Base-by-base conservation (phyloP, 192 early-diverging fungal species). In the Mortierella alpina region DNA sequence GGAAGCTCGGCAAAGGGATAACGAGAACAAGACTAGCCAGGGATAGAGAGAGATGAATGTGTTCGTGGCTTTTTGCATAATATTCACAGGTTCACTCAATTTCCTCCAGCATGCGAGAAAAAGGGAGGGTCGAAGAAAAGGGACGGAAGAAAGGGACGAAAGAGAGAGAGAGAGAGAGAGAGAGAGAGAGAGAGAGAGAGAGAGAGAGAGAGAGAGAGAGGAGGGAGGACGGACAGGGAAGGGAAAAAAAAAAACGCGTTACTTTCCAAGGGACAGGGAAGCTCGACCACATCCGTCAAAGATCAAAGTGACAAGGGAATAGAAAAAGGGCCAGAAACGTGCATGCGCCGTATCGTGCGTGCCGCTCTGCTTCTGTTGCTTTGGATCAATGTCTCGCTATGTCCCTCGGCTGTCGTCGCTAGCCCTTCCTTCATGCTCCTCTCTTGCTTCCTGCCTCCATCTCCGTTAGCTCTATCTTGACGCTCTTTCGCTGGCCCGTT, bases 251-350 rank as follows among this genome's bases (percentile, higher is more conserved):
- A 18, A 57, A 14, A 53, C 7, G 10, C 4, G 41, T 12, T 41
- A 23, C 31, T n/a, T 40, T 40, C 14, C 40, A 39, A 61, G 59
- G 20, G 17, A 17, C 11, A 22, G 41, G 42, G 14, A 53, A 66
- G 41, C 46, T 49, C 48, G 68, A 69, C 68, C 68, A 69, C 68
- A 69, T 59, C 39, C 23, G n/a, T 59, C 57, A 57, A 47, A 49
- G 31, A 51, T 8, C 15, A 57, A 56, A 5, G 52, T 40, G 53
- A 40, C 20, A n/a, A 47, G 31, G 54, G 51, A 64, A 6, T n/a
- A n/a, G 39, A 52, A 64, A 50, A 45, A 45, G 31, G 23, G 23
- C 39, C 50, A 50, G 41, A 44, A 59, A 12, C 47, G 14, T 8
- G 53, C 53, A 55, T 55, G 22, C n/a, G 53, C 53, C 53, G 53